phyloP scores from a whole-genome alignment of 78 protist species.

The Pigoraptor vietnamica region DNA sequence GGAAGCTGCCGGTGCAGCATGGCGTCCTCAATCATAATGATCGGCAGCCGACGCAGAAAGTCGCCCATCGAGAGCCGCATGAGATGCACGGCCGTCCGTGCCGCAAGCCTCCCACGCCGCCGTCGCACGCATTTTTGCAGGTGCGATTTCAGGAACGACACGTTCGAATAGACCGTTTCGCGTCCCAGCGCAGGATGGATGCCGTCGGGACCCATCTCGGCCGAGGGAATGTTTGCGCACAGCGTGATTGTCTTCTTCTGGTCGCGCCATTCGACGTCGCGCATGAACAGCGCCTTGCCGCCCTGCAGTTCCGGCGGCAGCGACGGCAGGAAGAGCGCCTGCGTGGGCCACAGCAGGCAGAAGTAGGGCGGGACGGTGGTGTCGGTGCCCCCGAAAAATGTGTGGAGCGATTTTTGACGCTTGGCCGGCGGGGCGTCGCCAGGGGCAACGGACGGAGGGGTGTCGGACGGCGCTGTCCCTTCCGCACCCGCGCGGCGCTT shows the following conservation, averaged over 20 bases:
- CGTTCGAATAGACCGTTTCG: not conserved
- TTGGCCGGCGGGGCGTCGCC: not conserved
- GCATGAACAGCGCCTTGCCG: not conserved
- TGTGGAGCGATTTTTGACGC: not conserved
- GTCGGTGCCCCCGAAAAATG: not conserved
- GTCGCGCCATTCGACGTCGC: not conserved
- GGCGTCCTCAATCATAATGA: not conserved
- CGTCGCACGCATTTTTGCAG: not conserved
- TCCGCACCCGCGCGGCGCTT: too few species aligned
- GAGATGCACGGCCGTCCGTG: not conserved
- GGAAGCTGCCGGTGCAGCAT: not conserved
- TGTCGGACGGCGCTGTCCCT: too few species aligned
- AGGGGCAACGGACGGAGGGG: too few species aligned
- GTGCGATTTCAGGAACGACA: not conserved
- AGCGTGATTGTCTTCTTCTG: not conserved
- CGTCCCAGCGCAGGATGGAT: not conserved
- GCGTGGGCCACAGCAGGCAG: not conserved
- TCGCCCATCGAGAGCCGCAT: not conserved
- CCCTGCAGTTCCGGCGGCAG: not conserved
- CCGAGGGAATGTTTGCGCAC: not conserved
- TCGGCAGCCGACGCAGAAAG: not conserved
- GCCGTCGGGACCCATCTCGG: not conserved
- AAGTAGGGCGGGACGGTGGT: not conserved
- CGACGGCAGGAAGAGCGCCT: not conserved
- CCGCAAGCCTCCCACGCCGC: not conserved